Percentiles rank a stretch among this genome's conserved stretches.
phyloP scores from a whole-genome alignment of 306 rosid species.

The Cotoneaster glaucophyllus region DNA sequence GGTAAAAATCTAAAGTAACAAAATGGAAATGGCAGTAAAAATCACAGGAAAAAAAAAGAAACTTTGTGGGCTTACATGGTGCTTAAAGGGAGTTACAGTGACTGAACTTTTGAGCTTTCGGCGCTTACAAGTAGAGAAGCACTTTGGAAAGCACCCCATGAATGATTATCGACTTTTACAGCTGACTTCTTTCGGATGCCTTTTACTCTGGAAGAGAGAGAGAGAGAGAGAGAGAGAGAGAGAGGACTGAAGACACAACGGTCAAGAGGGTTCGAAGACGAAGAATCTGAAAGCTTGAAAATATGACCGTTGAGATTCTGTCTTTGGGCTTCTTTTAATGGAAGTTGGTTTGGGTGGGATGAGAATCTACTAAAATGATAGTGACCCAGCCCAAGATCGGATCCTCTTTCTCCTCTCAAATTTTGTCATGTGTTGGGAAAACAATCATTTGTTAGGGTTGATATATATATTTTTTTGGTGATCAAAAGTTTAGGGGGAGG shows the following conservation, averaged over 20 bases:
- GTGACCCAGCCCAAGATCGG: background rate
- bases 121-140: conserved; percentile 17
- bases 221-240: background rate
- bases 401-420: too few species aligned
- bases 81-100: conserved; percentile 1
- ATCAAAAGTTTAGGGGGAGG: too few species aligned
- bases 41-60: background rate
- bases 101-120: conserved; percentile 16
- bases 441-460: too few species aligned
- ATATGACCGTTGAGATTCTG: conserved; percentile 18
- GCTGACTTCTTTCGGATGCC: conserved; percentile 20
- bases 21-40: background rate
- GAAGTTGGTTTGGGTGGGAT: background rate
- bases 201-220: conserved; percentile 7
- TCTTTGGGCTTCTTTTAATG: background rate
- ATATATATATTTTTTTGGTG: too few species aligned
- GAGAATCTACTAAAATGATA: background rate
- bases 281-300: conserved; percentile 18
- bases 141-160: conserved; percentile 39
- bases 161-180: conserved; percentile 25
- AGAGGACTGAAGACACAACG: background rate
- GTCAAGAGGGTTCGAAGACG: background rate
- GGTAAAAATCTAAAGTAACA: background rate
- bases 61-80: conserved; percentile 15
- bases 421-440: too few species aligned